Conservation (phyloP, 176 grass and related monocot genomes). For the Avena atlantica region DNA sequence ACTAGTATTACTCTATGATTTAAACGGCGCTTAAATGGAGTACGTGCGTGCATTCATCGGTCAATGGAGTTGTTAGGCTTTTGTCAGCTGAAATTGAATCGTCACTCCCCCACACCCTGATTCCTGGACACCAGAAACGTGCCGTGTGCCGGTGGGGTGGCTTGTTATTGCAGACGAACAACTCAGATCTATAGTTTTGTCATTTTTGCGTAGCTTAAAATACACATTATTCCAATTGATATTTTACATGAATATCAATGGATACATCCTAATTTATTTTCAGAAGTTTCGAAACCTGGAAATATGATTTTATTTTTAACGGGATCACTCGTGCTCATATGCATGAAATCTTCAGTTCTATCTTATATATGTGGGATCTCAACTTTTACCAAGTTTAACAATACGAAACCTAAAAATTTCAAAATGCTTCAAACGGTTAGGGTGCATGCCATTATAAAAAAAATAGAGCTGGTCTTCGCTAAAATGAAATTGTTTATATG, state of each 20-base stretch:
- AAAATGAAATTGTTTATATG: too few species aligned
- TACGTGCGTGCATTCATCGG: not conserved
- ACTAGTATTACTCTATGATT: not conserved
- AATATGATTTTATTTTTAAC: too few species aligned
- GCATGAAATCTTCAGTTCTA: too few species aligned
- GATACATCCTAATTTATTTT: too few species aligned
- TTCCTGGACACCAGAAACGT: conserved; percentile 24
- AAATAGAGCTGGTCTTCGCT: not conserved
- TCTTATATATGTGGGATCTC: too few species aligned
- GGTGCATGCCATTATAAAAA: not conserved
- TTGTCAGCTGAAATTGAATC: not conserved
- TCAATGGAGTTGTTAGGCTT: conserved; percentile 53
- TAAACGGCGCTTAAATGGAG: not conserved
- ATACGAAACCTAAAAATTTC: not conserved
- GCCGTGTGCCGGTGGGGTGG: not conserved
- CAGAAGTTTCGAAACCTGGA: too few species aligned
- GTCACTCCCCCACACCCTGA: not conserved
- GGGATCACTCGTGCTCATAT: too few species aligned
- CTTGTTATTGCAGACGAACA: not conserved
- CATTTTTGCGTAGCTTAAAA: too few species aligned
- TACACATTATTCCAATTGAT: too few species aligned
- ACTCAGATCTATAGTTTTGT: too few species aligned
- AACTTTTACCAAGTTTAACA: not conserved
- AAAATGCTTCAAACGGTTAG: not conserved
- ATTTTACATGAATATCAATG: too few species aligned